Evolutionary conservation across 768 basidiomycete genomes (phyloP).

Genomic region (Grammothele lineata): DNA sequence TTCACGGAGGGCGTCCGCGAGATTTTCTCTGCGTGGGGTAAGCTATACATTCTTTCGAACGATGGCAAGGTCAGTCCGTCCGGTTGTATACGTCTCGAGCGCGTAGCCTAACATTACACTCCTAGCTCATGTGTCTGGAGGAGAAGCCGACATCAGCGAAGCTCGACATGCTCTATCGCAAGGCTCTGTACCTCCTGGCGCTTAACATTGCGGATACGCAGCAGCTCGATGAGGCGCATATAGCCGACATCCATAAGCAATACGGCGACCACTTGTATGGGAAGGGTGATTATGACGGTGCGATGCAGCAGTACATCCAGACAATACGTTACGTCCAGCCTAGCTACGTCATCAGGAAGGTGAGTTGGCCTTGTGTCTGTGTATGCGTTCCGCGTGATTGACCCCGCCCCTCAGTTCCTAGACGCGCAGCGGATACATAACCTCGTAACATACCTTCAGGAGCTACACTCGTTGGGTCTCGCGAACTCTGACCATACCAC

Average conservation of each 20-base stretch:
- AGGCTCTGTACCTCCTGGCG: conserved; percentile 75
- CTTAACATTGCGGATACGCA: conserved; percentile 80
- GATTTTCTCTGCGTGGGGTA: conserved; percentile 77
- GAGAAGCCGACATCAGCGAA: conserved; percentile 85
- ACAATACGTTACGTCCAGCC: conserved; percentile 89
- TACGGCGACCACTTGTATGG: conserved; percentile 90
- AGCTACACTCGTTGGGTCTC: conserved; percentile 82
- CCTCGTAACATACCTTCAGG: conserved; percentile 93
- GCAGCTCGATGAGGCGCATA: conserved; percentile 61
- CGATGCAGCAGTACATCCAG: conserved; percentile 88
- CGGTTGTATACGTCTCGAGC: too few relatives aligned
- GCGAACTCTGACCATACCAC: conserved; percentile 98
- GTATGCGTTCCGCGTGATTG: too few relatives aligned
- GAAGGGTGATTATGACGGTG: conserved; percentile 89
- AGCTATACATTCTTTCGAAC: conserved; percentile 73
- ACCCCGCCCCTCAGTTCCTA: conserved; percentile 75
- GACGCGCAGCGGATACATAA: conserved; percentile 96
- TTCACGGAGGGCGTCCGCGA: conserved; percentile 83
- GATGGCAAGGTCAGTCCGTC: conserved; percentile 76
- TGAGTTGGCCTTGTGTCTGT: too few relatives aligned
- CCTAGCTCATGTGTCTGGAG: conserved; percentile 58
- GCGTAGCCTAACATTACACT: too few relatives aligned
- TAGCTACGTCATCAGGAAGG: conserved; percentile 97
- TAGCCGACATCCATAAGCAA: conserved; percentile 85
- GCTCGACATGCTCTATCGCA: conserved; percentile 79